phyloP scores from a whole-genome alignment of 176 grass and related monocot species.

The Bonia amplexicaulis region DNA sequence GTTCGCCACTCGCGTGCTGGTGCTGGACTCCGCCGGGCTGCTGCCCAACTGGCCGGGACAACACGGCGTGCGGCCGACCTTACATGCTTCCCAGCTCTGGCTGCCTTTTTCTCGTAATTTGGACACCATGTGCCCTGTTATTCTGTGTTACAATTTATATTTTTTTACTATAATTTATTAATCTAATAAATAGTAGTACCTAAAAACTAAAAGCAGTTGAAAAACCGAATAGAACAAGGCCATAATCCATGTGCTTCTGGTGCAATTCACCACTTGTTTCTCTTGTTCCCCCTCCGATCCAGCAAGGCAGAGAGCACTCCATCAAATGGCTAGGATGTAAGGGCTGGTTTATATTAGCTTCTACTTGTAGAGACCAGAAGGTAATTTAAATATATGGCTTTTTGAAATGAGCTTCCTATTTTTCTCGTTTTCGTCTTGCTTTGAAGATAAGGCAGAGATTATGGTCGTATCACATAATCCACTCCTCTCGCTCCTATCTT shows the following conservation, averaged over 20 bases:
- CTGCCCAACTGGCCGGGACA: background rate
- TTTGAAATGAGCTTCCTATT: accelerated
- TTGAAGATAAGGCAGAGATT: accelerated
- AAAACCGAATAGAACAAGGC: no score
- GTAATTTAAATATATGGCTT: accelerated
- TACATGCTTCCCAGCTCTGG: background rate
- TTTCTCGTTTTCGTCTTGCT: no score
- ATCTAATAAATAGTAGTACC: no score
- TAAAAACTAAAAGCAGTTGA: no score
- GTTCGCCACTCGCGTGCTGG: background rate
- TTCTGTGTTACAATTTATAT: no score
- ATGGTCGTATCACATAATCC: accelerated
- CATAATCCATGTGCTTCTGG: background rate
- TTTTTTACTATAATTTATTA: no score
- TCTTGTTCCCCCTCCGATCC: background rate
- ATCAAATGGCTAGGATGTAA: no score
- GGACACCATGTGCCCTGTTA: no score
- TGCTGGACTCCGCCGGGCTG: background rate
- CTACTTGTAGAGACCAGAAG: no score
- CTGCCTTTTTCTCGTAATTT: background rate
- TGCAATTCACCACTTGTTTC: background rate
- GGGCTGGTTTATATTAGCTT: no score
- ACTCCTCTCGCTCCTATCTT: no score
- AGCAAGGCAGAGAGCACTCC: no score
- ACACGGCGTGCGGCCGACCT: background rate